Percentiles rank a stretch among this genome's conserved stretches.
Conservation (phyloP, 768 basidiomycete genomes). For the Thelephora ganbajun region DNA sequence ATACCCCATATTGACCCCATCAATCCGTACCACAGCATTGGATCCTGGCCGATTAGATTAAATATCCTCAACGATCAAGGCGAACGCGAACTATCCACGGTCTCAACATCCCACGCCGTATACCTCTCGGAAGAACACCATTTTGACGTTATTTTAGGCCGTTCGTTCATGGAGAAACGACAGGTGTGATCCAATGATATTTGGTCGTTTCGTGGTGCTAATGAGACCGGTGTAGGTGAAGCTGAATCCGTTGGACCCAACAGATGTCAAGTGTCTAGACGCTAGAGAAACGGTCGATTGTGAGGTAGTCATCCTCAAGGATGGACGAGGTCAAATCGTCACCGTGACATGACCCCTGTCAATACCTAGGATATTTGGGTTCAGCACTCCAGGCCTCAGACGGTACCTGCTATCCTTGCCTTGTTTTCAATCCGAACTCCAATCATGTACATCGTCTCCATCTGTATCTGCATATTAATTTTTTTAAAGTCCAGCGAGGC, state of each 20-base stretch:
- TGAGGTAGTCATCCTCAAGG: constrained; percentile 83
- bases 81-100: not conserved
- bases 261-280: constrained; percentile 84
- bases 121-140: constrained; percentile 91
- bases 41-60: constrained; percentile 73
- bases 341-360: constrained; percentile 57
- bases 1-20: not conserved
- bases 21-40: constrained; percentile 30
- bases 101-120: constrained; percentile 33
- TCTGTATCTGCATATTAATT: no score
- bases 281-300: constrained; percentile 86
- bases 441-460: no score
- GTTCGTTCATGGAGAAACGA: constrained; percentile 66
- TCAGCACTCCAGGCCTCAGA: no score
- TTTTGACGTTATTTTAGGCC: constrained; percentile 88
- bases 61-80: constrained; percentile 15
- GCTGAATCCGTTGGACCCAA: constrained; percentile 71
- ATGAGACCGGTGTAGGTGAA: constrained; percentile 57
- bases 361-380: not conserved
- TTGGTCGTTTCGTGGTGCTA: constrained; percentile 26
- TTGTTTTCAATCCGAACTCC: no score
- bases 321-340: constrained; percentile 82
- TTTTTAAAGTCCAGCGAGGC: no score
- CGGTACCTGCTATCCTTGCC: no score
- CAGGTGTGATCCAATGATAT: constrained; percentile 21